Evolutionary conservation across 2,329 filamentous ascomycete genomes (phyloP).

Genomic region (Pezicula rhizophila): DNA sequence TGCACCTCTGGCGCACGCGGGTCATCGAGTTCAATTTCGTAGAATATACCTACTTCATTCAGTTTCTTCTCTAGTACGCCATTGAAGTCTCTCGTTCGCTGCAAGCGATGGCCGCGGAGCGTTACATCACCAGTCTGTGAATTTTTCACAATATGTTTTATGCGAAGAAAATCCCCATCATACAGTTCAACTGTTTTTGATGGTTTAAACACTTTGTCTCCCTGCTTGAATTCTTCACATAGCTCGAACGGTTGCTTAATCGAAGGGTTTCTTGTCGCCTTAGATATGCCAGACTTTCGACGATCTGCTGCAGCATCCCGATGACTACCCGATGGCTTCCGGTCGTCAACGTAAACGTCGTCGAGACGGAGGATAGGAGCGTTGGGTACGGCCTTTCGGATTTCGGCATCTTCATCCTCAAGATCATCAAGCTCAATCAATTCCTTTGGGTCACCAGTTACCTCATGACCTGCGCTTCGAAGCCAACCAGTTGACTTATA

Average conservation of each 20-base stretch:
- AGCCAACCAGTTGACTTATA: no score
- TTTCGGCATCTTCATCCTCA: conserved; percentile 6
- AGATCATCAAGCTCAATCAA: background rate
- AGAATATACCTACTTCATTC: conserved; percentile 39
- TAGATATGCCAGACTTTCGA: conserved; percentile 22
- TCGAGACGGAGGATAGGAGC: conserved; percentile 1
- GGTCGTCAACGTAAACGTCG: conserved; percentile 3
- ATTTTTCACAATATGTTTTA: conserved; percentile 30
- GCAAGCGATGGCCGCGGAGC: conserved; percentile 36
- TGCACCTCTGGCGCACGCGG: conserved; percentile 27
- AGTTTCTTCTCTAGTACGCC: conserved; percentile 28
- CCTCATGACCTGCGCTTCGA: no score
- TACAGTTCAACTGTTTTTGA: conserved; percentile 17
- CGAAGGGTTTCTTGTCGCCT: conserved; percentile 26
- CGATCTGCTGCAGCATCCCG: background rate
- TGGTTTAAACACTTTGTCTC: background rate
- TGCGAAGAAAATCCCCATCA: conserved; percentile 31
- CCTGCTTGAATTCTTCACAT: conserved; percentile 23
- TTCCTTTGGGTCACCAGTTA: background rate
- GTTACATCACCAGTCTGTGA: conserved; percentile 18
- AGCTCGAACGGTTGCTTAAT: conserved; percentile 23
- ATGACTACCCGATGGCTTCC: no score
- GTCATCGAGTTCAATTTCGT: conserved; percentile 33
- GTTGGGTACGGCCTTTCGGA: background rate
- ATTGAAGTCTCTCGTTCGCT: conserved; percentile 26